phyloP scores from a whole-genome alignment of 148 eudicot species.

The Chenopodium berlandieri region DNA sequence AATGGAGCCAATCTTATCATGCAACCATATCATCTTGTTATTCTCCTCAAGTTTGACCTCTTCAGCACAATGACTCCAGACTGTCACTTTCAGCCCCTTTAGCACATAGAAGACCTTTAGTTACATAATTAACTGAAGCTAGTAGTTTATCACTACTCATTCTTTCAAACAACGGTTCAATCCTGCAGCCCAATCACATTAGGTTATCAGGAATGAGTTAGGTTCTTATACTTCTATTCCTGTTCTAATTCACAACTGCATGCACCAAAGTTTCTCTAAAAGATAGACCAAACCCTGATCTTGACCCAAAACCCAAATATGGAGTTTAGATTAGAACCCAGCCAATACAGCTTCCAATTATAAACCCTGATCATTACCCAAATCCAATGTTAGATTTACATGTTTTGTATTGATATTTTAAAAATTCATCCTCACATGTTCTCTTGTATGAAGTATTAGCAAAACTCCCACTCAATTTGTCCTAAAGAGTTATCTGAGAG shows the following conservation, averaged over 20 bases:
- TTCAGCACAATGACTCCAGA: background rate
- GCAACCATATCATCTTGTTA: too few relatives aligned
- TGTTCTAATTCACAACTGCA: background rate
- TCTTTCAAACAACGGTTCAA: background rate
- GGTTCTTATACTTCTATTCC: background rate
- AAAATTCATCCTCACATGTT: background rate
- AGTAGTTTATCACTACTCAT: background rate
- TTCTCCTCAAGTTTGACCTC: too few relatives aligned
- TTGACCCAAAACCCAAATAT: background rate
- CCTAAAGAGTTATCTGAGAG: background rate
- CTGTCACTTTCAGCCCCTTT: background rate
- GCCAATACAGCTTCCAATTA: background rate
- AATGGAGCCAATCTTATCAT: too few relatives aligned
- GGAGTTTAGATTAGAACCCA: background rate
- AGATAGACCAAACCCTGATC: background rate
- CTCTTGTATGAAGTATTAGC: background rate
- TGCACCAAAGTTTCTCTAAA: background rate
- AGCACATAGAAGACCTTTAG: background rate
- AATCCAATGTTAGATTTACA: background rate
- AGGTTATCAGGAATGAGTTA: background rate
- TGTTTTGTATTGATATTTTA: background rate
- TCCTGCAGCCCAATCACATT: background rate
- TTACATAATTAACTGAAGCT: background rate
- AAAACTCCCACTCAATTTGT: background rate
- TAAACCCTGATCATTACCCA: background rate